Percentiles rank a stretch among this genome's conserved stretches.
Conservation (phyloP, 2,329 filamentous ascomycete genomes). For the Ophiostoma ips region DNA sequence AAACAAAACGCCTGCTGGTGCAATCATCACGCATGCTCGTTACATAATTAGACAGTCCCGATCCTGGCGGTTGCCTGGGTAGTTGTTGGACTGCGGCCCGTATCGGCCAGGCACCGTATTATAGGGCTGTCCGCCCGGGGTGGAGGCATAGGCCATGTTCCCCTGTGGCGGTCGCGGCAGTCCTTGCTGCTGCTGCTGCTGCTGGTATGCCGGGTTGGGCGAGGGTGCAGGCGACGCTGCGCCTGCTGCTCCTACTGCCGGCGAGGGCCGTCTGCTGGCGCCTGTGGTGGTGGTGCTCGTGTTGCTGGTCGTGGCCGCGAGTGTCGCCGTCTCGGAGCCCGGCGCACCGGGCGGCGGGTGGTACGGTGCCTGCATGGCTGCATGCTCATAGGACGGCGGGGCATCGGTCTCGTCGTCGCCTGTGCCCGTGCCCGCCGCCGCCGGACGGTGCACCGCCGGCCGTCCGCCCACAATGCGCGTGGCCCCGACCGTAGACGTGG, state of each 20-base stretch:
- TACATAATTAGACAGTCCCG: background rate
- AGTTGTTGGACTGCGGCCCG: background rate
- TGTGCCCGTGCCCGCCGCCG: too few relatives aligned
- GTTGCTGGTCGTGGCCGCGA: background rate
- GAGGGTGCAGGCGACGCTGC: background rate
- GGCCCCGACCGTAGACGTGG: background rate
- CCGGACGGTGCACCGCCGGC: constrained; percentile 21
- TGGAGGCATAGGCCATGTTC: background rate
- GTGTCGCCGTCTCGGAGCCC: constrained; percentile 4
- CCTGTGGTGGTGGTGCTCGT: background rate
- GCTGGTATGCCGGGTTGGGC: too few relatives aligned
- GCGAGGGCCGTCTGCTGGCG: background rate
- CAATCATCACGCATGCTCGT: too few relatives aligned
- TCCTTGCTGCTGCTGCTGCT: background rate
- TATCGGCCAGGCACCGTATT: background rate
- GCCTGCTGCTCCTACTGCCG: background rate
- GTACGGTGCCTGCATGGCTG: constrained; percentile 36
- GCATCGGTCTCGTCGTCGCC: constrained; percentile 31
- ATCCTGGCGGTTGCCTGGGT: background rate
- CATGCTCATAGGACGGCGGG: constrained; percentile 45
- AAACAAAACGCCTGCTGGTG: too few relatives aligned
- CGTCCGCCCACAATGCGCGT: background rate
- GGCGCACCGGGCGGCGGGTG: constrained; percentile 33
- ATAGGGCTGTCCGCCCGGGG: background rate
- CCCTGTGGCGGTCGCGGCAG: too few relatives aligned